Conservation (phyloP, 441 rosid genomes). For the Omphalea diandra region DNA sequence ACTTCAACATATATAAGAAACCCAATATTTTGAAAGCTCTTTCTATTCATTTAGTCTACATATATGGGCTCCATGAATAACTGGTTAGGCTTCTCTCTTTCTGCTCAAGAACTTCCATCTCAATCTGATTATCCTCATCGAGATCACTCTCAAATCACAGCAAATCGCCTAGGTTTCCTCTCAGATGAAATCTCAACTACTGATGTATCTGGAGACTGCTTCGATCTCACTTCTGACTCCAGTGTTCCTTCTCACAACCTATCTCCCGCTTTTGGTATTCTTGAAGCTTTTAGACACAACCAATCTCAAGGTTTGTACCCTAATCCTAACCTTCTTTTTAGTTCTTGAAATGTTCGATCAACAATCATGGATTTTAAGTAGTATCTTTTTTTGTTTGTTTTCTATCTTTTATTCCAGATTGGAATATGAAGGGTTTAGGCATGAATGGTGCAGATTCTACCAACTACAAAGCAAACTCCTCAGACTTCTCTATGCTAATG, state of each 20-base stretch:
- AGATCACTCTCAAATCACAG: constrained; percentile 38
- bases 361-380: too few species aligned
- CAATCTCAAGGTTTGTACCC: constrained; percentile 52
- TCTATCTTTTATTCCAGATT: constrained; percentile 37
- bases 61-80: constrained; percentile 48
- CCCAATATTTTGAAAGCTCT: neutral
- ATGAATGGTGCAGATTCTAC: constrained; percentile 31
- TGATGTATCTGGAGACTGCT: constrained; percentile 41
- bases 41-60: neutral
- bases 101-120: constrained; percentile 49
- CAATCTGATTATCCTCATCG: constrained; percentile 34
- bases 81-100: constrained; percentile 82
- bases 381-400: neutral
- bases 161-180: constrained; percentile 46
- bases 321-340: constrained; percentile 15
- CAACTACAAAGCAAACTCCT: constrained; percentile 23
- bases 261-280: constrained; percentile 48
- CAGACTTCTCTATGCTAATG: constrained; percentile 39
- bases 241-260: constrained; percentile 39
- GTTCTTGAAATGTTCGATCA: constrained; percentile 11
- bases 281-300: constrained; percentile 62
- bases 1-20: neutral
- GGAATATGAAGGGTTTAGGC: constrained; percentile 53
- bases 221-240: constrained; percentile 45
- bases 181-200: constrained; percentile 39